These are phyloP conservation scores for Ceratocystiopsis minuta DNA, from an alignment of 2,329 filamentous ascomycete species.

Conservation along the genomic window DNA sequence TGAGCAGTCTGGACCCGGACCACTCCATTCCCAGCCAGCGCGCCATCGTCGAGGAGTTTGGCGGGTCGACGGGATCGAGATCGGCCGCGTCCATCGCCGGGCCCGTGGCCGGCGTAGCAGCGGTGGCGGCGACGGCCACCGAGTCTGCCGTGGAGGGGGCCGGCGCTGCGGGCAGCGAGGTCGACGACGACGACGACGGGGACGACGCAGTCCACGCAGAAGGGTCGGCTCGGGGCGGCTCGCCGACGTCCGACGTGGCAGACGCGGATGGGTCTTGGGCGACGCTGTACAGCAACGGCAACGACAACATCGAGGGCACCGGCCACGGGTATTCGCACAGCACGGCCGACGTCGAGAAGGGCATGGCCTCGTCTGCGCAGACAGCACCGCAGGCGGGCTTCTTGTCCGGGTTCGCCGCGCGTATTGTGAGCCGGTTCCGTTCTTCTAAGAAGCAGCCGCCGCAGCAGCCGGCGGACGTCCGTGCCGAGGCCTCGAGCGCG, in stretches of 20 bases:
- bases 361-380: neutral
- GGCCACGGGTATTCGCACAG: too few species aligned
- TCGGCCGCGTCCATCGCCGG: too few species aligned
- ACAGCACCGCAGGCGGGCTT: neutral
- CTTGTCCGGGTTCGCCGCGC: slow-evolving; percentile 1
- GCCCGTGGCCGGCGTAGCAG: too few species aligned
- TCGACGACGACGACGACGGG: too few species aligned
- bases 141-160: too few species aligned
- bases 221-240: too few species aligned
- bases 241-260: neutral
- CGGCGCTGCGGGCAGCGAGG: too few species aligned
- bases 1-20: neutral
- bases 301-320: neutral
- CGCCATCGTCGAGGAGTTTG: slow-evolving; percentile 4
- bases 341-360: neutral
- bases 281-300: neutral
- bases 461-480: too few species aligned
- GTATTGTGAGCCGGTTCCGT: slow-evolving; percentile 1
- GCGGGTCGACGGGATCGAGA: too few species aligned
- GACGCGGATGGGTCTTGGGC: neutral
- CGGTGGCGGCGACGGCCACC: too few species aligned
- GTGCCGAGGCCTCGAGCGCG: too few species aligned
- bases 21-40: slow-evolving; percentile 4
- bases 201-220: too few species aligned
- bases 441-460: neutral